A percentile compares a stretch with the other conserved stretches of the same genome.
Evolutionary conservation across 106 monocot genomes (phyloP).

Genomic region (Cymbidium sinense): DNA sequence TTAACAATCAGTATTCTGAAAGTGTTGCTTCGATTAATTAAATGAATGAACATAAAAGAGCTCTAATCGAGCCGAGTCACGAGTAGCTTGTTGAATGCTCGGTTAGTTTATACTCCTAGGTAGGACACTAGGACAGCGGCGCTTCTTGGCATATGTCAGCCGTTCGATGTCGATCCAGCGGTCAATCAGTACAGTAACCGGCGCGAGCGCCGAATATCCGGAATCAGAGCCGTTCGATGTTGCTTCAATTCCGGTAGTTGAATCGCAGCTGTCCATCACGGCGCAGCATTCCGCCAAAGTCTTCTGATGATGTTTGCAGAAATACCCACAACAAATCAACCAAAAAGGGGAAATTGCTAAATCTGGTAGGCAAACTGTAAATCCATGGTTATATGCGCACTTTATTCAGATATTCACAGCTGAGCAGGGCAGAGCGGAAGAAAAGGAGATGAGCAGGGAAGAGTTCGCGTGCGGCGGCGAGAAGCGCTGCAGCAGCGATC

Average conservation of each 20-base stretch:
- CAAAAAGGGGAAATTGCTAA: neutral
- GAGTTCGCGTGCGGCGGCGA: slow-evolving; percentile 58
- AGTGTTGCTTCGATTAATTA: too few relatives aligned
- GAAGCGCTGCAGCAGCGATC: slow-evolving; percentile 69
- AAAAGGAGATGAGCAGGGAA: slow-evolving; percentile 42
- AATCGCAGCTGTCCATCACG: slow-evolving; percentile 6
- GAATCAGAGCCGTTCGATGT: slow-evolving; percentile 9
- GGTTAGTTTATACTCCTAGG: too few relatives aligned
- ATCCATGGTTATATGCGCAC: slow-evolving; percentile 13
- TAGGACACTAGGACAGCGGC: neutral
- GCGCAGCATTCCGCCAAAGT: slow-evolving; percentile 7
- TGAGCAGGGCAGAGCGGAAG: slow-evolving; percentile 41
- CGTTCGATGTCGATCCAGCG: slow-evolving; percentile 11
- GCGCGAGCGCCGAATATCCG: slow-evolving; percentile 8
- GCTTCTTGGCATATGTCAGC: slow-evolving; percentile 12
- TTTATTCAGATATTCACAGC: slow-evolving; percentile 49
- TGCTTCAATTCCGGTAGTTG: neutral
- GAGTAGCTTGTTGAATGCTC: too few relatives aligned
- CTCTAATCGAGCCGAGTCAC: too few relatives aligned
- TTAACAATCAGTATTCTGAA: too few relatives aligned
- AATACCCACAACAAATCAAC: neutral
- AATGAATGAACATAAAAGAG: too few relatives aligned
- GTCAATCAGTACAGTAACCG: slow-evolving; percentile 5
- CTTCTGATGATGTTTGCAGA: slow-evolving; percentile 9
- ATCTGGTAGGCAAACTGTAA: neutral